Base-by-base conservation (phyloP, 305 asterid species). In the Petunia hybrid region DNA sequence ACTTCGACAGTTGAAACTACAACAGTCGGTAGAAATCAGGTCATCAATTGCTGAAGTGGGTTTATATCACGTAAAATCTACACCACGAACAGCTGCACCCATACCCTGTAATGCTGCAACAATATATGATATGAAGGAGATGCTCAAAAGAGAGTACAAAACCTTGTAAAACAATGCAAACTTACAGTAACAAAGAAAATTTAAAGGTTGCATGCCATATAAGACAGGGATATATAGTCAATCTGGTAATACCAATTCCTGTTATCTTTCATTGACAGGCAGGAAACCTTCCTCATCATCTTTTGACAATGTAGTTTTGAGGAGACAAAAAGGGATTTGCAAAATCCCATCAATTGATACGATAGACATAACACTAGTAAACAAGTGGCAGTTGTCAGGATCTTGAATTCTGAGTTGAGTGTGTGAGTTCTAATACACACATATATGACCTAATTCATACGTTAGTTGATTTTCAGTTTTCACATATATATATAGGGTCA, bases 41-140 rank as follows among this genome's bases (percentile, higher is more conserved):
- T 59, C 64, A 59, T 68, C n/a, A 16, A 68, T 39, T 42, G 56
- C 14, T 68, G n/a, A 2, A 48, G 76, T 68, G 6, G n/a, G 39
- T 68, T 68, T 68, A 43, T 16, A 68, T 42, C 55, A 67, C 4
- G 75, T 67, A 42, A 67, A 57, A 42, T 42, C 14, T 67, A 38
- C 3, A 4, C 14, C 75, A 0, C 3, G 43, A 67, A 10, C 39
- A 42, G 75, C 75, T n/a, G 75, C 55, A 42, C 39, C n/a, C 40
- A 35, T n/a, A 57, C 62, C 62, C 3, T 57, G n/a, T 57, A 57
- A 57, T 57, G 31, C 35, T 14, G 35, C 62, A 14, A 57, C 3
- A 14, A 1, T 1, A 8, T 57, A 57, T 57, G 35, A 13, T 5
- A 5, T 6, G 62, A 57, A 5, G 35, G 14, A 57, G 62, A 57